These are phyloP conservation scores for Mrakia blollopis DNA, from an alignment of 768 basidiomycete species.

Conservation along the genomic window DNA sequence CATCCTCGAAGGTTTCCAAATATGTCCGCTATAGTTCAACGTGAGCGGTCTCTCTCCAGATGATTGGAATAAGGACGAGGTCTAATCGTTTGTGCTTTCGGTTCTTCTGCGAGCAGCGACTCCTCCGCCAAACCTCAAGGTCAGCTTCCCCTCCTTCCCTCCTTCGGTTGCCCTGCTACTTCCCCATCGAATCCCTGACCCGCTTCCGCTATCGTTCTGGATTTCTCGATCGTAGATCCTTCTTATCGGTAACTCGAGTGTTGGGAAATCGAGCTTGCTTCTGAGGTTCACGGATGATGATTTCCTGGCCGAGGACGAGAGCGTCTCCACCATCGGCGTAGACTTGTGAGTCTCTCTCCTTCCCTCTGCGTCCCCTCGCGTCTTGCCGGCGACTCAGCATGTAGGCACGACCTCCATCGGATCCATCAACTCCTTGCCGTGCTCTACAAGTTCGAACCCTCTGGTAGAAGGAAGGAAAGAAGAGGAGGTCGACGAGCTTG, in stretches of 20 bases:
- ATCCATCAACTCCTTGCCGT: not conserved
- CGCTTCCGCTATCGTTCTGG: not conserved
- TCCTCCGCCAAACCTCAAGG: slow-evolving; percentile 64
- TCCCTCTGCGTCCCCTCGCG: not conserved
- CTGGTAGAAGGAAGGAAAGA: not conserved
- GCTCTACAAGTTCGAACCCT: not conserved
- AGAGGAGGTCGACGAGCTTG: not conserved
- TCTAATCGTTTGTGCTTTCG: too few species aligned
- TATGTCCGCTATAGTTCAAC: not conserved
- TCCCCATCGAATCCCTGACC: not conserved
- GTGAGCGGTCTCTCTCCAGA: not conserved
- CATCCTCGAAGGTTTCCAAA: not conserved
- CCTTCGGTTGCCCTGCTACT: not conserved
- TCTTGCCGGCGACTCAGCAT: not conserved
- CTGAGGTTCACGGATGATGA: slow-evolving; percentile 95
- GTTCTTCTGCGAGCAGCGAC: not conserved
- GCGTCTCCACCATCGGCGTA: slow-evolving; percentile 58
- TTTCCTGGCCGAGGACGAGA: slow-evolving; percentile 87
- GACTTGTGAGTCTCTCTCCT: slow-evolving; percentile 17
- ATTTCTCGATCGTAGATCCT: slow-evolving; percentile 7
- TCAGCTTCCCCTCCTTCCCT: slow-evolving; percentile 3
- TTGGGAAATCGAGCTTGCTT: slow-evolving; percentile 86
- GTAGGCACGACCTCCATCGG: not conserved
- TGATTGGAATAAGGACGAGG: not conserved
- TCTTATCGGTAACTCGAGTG: slow-evolving; percentile 49